These are phyloP conservation scores for Inonotus hispidus DNA, from an alignment of 1,284 basidiomycete species.

Conservation along the genomic window DNA sequence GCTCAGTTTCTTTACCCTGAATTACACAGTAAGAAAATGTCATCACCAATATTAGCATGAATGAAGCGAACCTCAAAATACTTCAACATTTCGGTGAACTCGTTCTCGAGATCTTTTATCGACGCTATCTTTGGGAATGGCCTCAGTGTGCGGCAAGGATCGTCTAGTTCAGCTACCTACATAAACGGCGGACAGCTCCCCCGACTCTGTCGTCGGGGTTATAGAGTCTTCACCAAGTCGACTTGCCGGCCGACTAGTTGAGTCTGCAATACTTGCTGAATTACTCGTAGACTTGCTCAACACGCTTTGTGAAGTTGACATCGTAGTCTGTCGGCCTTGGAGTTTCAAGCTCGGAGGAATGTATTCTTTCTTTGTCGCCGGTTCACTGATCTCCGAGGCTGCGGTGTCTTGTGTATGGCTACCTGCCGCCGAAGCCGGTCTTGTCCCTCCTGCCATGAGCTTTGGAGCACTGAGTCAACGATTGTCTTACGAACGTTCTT, in stretches of 20 bases:
- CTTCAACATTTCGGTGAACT: conserved; percentile 75
- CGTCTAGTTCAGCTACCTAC: conserved; percentile 7
- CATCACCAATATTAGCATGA: background rate
- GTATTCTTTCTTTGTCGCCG: conserved; percentile 49
- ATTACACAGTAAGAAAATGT: conserved; percentile 5
- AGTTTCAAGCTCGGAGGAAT: conserved; percentile 68
- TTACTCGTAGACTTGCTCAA: conserved; percentile 46
- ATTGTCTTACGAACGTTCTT: conserved; percentile 85
- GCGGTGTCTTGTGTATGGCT: conserved; percentile 46
- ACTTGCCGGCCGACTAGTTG: conserved; percentile 14
- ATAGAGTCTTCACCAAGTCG: conserved; percentile 5
- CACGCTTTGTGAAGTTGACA: conserved; percentile 27
- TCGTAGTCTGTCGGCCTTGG: conserved; percentile 44
- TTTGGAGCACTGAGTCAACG: conserved; percentile 64
- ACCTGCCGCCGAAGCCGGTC: conserved; percentile 25
- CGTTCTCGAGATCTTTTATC: conserved; percentile 77
- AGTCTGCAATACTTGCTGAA: conserved; percentile 25
- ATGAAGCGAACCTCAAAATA: conserved; percentile 63
- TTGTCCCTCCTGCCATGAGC: conserved; percentile 42
- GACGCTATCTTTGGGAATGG: conserved; percentile 66
- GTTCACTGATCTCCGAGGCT: conserved; percentile 57
- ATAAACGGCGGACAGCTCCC: conserved; percentile 10
- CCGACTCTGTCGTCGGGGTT: conserved; percentile 14
- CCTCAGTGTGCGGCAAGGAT: background rate
- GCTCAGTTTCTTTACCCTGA: conserved; percentile 92